These are phyloP conservation scores for Suillus hirtellus DNA, from an alignment of 768 basidiomycete genomes.

Conservation along the genomic window DNA sequence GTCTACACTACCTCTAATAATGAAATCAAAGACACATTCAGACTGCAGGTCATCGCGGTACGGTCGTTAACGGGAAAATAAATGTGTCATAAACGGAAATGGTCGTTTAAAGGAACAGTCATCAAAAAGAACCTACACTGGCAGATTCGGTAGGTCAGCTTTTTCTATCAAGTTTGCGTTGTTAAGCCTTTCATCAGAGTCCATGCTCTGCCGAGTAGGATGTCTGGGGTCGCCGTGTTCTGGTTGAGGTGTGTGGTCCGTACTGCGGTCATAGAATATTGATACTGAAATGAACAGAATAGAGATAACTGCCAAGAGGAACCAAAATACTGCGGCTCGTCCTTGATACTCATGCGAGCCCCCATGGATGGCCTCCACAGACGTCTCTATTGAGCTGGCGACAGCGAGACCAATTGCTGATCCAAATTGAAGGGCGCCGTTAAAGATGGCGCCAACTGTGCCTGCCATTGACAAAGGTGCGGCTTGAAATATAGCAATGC, in stretches of 20 bases:
- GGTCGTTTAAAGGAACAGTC: background rate
- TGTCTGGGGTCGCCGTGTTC: background rate
- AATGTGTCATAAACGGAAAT: background rate
- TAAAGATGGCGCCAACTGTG: constrained; percentile 58
- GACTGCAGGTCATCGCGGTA: background rate
- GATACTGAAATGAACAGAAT: constrained; percentile 34
- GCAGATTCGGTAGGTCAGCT: background rate
- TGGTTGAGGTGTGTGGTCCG: constrained; percentile 15
- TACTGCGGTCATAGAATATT: constrained; percentile 34
- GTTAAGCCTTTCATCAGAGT: background rate
- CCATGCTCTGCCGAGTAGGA: background rate
- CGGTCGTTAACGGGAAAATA: background rate
- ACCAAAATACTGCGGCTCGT: constrained; percentile 47
- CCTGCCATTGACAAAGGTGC: constrained; percentile 50
- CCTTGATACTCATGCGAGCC: constrained; percentile 37
- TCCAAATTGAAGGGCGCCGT: constrained; percentile 53
- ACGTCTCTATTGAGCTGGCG: constrained; percentile 48
- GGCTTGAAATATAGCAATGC: constrained; percentile 51
- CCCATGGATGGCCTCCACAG: constrained; percentile 37
- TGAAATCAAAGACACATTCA: background rate
- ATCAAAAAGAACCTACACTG: background rate
- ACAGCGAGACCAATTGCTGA: constrained; percentile 51
- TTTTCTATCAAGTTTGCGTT: too few relatives aligned
- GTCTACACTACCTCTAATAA: background rate
- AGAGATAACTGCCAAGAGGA: constrained; percentile 37